Evolutionary conservation across 306 rosid species (phyloP).

Genomic region (Ormosia semicastrata): DNA sequence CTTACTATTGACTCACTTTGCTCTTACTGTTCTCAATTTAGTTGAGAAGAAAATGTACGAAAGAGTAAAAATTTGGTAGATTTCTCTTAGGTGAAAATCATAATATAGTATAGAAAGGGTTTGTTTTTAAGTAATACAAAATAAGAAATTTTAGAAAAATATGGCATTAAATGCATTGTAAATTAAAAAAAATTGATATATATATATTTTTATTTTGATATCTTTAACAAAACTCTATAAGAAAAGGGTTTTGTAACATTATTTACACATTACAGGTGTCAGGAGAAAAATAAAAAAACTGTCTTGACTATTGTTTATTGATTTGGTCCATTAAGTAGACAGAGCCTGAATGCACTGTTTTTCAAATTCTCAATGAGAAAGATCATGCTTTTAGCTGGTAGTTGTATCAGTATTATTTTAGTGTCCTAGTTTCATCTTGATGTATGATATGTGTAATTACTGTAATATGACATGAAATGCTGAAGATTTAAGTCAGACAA

Average conservation of each 20-base stretch:
- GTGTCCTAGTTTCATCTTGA: neutral
- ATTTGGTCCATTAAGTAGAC: neutral
- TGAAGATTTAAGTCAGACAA: neutral
- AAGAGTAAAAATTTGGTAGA: neutral
- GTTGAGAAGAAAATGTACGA: neutral
- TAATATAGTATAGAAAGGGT: neutral
- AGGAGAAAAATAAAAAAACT: too few species aligned
- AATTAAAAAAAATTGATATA: too few species aligned
- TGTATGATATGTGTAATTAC: neutral
- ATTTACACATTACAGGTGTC: too few species aligned
- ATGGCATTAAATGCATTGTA: too few species aligned
- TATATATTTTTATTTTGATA: too few species aligned
- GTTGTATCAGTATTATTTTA: neutral
- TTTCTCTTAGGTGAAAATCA: neutral
- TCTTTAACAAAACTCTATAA: too few species aligned
- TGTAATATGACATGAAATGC: neutral
- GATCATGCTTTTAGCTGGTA: neutral
- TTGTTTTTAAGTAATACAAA: too few species aligned
- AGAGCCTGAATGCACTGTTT: neutral
- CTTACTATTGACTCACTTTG: slow-evolving; percentile 15
- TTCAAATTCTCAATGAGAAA: neutral
- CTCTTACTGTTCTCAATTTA: slow-evolving; percentile 6
- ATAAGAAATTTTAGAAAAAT: too few species aligned
- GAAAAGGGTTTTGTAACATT: too few species aligned
- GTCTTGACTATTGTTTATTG: too few species aligned